Evolutionary conservation across 2,329 filamentous ascomycete genomes (phyloP).

Genomic region (Dactylonectria macrodidyma): DNA sequence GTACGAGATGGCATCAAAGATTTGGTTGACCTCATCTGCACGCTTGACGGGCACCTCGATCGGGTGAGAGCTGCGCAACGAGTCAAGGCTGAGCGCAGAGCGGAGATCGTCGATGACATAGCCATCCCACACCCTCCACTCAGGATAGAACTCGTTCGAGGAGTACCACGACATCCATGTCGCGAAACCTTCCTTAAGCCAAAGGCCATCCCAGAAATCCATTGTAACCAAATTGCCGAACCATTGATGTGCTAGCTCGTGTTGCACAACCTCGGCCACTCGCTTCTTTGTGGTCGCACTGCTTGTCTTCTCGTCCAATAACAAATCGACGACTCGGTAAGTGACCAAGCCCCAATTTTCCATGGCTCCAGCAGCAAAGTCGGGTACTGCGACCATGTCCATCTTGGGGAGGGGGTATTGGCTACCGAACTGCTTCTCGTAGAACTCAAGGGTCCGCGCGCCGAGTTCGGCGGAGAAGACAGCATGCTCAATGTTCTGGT

Average conservation of each 20-base stretch:
- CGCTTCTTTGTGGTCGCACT: conserved; percentile 92
- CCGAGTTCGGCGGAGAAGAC: conserved; percentile 92
- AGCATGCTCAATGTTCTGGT: conserved; percentile 91
- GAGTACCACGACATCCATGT: conserved; percentile 73
- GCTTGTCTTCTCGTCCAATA: conserved; percentile 93
- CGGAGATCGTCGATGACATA: conserved; percentile 96
- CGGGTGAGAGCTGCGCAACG: conserved; percentile 92
- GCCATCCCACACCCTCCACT: conserved; percentile 98
- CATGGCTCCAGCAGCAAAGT: conserved; percentile 97
- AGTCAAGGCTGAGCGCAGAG: conserved; percentile 88
- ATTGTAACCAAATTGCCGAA: conserved; percentile 98
- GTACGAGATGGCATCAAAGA: conserved; percentile 98
- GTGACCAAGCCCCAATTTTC: conserved; percentile 99
- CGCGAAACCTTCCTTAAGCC: conserved; percentile 95
- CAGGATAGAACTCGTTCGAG: conserved; percentile 94
- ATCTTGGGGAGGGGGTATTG: conserved; percentile 69
- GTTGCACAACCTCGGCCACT: conserved; percentile 95
- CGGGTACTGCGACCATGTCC: conserved; percentile 83
- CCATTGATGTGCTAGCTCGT: conserved; percentile 98
- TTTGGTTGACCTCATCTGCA: conserved; percentile 97
- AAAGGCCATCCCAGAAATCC: conserved; percentile 98
- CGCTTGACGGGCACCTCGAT: conserved; percentile 97
- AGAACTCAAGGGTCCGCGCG: conserved; percentile 91
- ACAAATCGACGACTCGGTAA: conserved; percentile 86
- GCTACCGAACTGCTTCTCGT: conserved; percentile 94